These are phyloP conservation scores for Eucalyptus grandis DNA, from an alignment of 345 rosid genomes.

Conservation along the genomic window DNA sequence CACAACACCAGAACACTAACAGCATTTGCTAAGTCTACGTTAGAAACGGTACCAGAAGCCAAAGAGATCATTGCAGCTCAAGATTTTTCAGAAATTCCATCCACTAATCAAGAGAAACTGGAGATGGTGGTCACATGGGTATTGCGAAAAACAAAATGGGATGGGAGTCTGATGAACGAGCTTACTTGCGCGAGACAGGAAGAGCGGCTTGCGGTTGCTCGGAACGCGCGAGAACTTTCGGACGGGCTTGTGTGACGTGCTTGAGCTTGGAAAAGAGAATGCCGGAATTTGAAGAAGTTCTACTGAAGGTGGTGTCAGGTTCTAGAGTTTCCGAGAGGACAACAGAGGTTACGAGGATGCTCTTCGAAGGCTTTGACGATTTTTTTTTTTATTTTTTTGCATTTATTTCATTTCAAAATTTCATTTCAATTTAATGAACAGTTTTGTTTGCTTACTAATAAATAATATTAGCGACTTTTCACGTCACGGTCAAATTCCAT, in stretches of 20 bases:
- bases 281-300: background rate
- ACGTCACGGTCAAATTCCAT: background rate
- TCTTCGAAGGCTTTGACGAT: background rate
- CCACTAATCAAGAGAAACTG: background rate
- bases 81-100: background rate
- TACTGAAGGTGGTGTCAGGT: background rate
- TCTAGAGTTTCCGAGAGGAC: slow-evolving; percentile 40
- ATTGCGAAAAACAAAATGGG: background rate
- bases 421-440: background rate
- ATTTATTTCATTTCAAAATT: background rate
- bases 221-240: background rate
- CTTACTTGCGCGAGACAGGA: background rate
- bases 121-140: background rate
- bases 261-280: background rate
- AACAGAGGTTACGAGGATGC: background rate
- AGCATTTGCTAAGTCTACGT: background rate
- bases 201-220: background rate
- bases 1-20: background rate
- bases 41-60: background rate
- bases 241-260: background rate
- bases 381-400: background rate
- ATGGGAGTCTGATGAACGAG: background rate
- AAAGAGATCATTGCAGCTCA: background rate
- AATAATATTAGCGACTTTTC: background rate
- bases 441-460: background rate